These are phyloP conservation scores for Bipolaris zeicola DNA, from an alignment of 2,329 filamentous ascomycete genomes.

Conservation along the genomic window DNA sequence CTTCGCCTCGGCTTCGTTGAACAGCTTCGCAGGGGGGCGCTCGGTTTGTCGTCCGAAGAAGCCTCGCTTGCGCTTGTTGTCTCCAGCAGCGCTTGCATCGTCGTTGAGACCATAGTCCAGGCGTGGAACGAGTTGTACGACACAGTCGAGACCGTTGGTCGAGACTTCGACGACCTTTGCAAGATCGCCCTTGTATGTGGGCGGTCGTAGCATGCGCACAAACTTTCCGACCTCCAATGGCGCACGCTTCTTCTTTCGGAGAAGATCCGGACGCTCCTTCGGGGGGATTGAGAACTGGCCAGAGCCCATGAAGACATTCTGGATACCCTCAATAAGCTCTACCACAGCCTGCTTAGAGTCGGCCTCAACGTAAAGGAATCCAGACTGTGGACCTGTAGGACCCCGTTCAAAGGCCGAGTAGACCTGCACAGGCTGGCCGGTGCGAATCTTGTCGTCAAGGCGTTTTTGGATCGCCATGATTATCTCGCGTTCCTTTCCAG, in stretches of 20 bases:
- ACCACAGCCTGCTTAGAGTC: slow-evolving; percentile 84
- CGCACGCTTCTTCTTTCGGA: slow-evolving; percentile 85
- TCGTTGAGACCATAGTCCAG: slow-evolving; percentile 91
- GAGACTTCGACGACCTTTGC: slow-evolving; percentile 92
- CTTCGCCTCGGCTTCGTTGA: slow-evolving; percentile 90
- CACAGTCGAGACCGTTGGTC: slow-evolving; percentile 87
- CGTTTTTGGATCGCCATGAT: slow-evolving; percentile 87
- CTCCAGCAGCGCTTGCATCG: slow-evolving; percentile 62
- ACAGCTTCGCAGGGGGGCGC: slow-evolving; percentile 83
- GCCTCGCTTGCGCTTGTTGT: slow-evolving; percentile 77
- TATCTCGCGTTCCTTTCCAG: slow-evolving; percentile 93
- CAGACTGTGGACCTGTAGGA: slow-evolving; percentile 75
- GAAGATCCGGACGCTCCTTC: slow-evolving; percentile 96
- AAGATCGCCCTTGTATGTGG: slow-evolving; percentile 85
- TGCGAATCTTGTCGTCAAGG: slow-evolving; percentile 77
- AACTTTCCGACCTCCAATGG: slow-evolving; percentile 82
- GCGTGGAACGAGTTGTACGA: slow-evolving; percentile 84
- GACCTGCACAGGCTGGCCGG: slow-evolving; percentile 81
- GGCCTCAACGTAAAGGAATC: slow-evolving; percentile 94
- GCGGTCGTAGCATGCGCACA: slow-evolving; percentile 81
- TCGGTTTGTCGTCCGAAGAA: slow-evolving; percentile 60
- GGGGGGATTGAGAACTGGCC: slow-evolving; percentile 90
- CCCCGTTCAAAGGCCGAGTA: slow-evolving; percentile 92
- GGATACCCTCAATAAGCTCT: slow-evolving; percentile 78
- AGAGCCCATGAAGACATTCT: slow-evolving; percentile 86